Conservation (phyloP, 2,329 filamentous ascomycete genomes). For the Emericellopsis atlantica region DNA sequence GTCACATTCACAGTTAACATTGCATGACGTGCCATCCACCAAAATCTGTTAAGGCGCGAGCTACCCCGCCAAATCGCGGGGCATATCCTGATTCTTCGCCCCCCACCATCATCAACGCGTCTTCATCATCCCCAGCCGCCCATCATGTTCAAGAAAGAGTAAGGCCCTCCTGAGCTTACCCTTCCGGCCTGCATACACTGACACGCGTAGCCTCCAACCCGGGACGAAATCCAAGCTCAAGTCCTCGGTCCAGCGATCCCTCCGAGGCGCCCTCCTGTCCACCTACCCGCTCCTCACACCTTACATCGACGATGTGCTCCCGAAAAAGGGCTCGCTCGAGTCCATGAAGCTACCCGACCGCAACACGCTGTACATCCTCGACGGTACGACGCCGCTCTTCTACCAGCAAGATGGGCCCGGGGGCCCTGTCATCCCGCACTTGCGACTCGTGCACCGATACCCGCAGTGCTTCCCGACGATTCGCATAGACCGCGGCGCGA, state of each 20-base stretch:
- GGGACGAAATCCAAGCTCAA: conserved; percentile 93
- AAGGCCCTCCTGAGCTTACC: conserved; percentile 15
- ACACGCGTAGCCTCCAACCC: conserved; percentile 49
- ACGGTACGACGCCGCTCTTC: conserved; percentile 62
- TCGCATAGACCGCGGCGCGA: conserved; percentile 88
- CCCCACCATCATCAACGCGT: conserved; percentile 5
- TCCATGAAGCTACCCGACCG: conserved; percentile 89
- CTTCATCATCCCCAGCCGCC: neutral
- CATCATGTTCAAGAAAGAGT: conserved; percentile 91
- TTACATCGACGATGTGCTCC: conserved; percentile 86
- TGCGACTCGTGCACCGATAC: conserved; percentile 81
- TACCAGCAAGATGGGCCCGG: conserved; percentile 70
- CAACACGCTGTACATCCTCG: conserved; percentile 76
- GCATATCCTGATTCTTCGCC: conserved; percentile 1
- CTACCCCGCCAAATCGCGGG: conserved; percentile 5
- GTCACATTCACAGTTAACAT: too few relatives aligned
- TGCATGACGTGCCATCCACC: too few relatives aligned
- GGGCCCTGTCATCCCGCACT: conserved; percentile 66
- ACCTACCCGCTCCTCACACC: conserved; percentile 78
- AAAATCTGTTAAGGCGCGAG: neutral
- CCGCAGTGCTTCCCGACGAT: conserved; percentile 73
- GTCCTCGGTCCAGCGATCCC: conserved; percentile 79
- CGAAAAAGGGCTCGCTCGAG: conserved; percentile 86
- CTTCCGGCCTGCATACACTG: neutral
- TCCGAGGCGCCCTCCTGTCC: conserved; percentile 70